phyloP scores from a whole-genome alignment of 2,329 filamentous ascomycete species.

The Aspergillus sojae region DNA sequence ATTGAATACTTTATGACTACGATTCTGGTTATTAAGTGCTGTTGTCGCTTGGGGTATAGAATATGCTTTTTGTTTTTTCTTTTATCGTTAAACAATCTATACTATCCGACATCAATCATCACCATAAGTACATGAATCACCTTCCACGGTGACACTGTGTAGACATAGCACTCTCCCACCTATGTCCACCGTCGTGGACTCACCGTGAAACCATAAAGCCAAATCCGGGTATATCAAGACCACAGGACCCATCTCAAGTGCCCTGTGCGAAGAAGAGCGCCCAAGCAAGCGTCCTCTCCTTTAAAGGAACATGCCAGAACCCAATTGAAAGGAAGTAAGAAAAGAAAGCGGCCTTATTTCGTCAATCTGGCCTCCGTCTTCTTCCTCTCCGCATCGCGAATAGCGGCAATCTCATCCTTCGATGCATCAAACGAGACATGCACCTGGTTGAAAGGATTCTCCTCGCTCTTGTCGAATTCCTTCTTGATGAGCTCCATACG shows the following conservation, averaged over 20 bases:
- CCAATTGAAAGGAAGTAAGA: neutral
- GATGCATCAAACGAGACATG: conserved; percentile 74
- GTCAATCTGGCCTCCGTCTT: conserved; percentile 74
- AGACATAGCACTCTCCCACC: neutral
- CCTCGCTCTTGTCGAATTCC: conserved; percentile 92
- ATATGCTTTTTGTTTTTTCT: neutral
- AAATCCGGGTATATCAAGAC: conserved; percentile 12
- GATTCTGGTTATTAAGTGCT: conserved; percentile 1
- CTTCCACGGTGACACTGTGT: too few relatives aligned
- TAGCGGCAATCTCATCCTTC: conserved; percentile 71
- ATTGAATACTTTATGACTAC: conserved; percentile 5
- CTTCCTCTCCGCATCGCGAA: conserved; percentile 67
- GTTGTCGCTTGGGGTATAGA: conserved; percentile 1
- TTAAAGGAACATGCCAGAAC: conserved; percentile 8
- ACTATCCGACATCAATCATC: neutral
- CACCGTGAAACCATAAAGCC: neutral
- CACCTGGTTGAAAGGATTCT: conserved; percentile 94
- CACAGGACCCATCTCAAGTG: neutral
- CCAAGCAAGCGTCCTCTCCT: neutral
- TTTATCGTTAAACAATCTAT: conserved; percentile 1
- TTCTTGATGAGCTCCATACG: conserved; percentile 80
- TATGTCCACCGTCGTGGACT: neutral
- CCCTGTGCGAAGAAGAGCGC: neutral
- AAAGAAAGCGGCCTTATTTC: conserved; percentile 21
- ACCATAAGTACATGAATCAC: neutral